Evolutionary conservation across 768 basidiomycete species (phyloP).

Genomic region (Amanita molliuscula): DNA sequence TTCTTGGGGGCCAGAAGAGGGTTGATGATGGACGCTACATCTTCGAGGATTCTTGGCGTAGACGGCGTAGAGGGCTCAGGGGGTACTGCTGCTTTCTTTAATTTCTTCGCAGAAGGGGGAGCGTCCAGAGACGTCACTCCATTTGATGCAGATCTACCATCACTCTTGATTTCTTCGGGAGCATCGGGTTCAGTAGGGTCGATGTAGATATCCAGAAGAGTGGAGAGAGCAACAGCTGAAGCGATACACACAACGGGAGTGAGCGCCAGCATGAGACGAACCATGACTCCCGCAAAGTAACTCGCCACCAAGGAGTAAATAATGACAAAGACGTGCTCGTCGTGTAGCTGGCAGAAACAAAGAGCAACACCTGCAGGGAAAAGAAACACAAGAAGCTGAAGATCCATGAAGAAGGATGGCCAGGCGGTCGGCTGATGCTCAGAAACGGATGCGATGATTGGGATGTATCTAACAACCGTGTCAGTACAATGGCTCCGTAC

Average conservation of each 20-base stretch:
- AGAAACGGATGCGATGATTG: slow-evolving; percentile 97
- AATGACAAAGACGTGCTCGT: slow-evolving; percentile 98
- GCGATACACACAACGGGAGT: slow-evolving; percentile 95
- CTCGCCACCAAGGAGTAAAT: slow-evolving; percentile 93
- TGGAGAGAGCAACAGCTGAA: slow-evolving; percentile 84
- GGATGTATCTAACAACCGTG: slow-evolving; percentile 57
- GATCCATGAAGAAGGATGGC: slow-evolving; percentile 99
- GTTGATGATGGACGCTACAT: slow-evolving; percentile 28
- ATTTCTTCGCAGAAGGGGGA: slow-evolving; percentile 40
- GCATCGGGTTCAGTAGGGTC: slow-evolving; percentile 66
- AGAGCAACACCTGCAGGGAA: slow-evolving; percentile 95
- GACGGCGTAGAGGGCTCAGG: slow-evolving; percentile 20
- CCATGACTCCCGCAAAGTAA: slow-evolving; percentile 99
- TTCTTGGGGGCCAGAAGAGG: slow-evolving; percentile 22
- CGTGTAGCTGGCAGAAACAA: slow-evolving; percentile 89
- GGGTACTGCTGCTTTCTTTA: slow-evolving; percentile 39
- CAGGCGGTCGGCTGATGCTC: slow-evolving; percentile 99
- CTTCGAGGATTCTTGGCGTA: slow-evolving; percentile 24
- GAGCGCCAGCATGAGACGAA: slow-evolving; percentile 94
- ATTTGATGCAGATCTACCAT: slow-evolving; percentile 14
- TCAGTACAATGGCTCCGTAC: slow-evolving; percentile 6
- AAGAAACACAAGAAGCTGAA: slow-evolving; percentile 93
- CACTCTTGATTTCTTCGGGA: slow-evolving; percentile 20
- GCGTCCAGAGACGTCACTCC: slow-evolving; percentile 17
- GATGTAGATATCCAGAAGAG: slow-evolving; percentile 81